Evolutionary conservation across 1,139 yeast species (phyloP).

Genomic region (Candida sp.): DNA sequence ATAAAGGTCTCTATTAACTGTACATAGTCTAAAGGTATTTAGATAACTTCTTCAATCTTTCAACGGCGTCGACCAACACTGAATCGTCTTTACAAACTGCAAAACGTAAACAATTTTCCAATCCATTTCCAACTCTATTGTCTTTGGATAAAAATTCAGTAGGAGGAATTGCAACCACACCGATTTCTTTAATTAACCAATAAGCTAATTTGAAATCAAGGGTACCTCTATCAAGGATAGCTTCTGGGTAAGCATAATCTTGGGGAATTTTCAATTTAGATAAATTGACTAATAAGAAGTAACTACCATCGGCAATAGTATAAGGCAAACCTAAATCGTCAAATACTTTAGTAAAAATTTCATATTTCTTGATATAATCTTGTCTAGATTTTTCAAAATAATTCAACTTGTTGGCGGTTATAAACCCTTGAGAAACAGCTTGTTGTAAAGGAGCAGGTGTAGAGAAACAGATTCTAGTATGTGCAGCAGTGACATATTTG

Average conservation of each 20-base stretch:
- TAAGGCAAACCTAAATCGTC: conserved; percentile 88
- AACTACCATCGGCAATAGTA: conserved; percentile 90
- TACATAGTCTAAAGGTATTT: conserved; percentile 33
- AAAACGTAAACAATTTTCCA: conserved; percentile 84
- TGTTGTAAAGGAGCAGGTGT: conserved; percentile 94
- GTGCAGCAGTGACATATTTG: conserved; percentile 83
- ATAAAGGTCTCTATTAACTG: conserved; percentile 18
- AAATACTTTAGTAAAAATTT: conserved; percentile 69
- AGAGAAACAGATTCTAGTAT: conserved; percentile 87
- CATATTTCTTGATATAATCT: conserved; percentile 67
- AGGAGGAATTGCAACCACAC: conserved; percentile 96
- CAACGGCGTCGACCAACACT: conserved; percentile 76
- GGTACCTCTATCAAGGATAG: conserved; percentile 59
- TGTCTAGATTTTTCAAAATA: conserved; percentile 71
- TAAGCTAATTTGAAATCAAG: conserved; percentile 85
- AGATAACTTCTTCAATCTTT: conserved; percentile 66
- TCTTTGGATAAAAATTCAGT: conserved; percentile 73
- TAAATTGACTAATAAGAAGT: conserved; percentile 85
- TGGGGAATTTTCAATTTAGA: conserved; percentile 75
- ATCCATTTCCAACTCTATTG: conserved; percentile 65
- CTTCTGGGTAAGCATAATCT: conserved; percentile 69
- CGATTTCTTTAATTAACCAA: conserved; percentile 90
- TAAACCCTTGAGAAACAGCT: conserved; percentile 79
- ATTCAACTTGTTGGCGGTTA: conserved; percentile 52
- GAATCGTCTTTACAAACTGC: conserved; percentile 94